phyloP scores from a whole-genome alignment of 257 asterid species.

The Solanum peruvianum region DNA sequence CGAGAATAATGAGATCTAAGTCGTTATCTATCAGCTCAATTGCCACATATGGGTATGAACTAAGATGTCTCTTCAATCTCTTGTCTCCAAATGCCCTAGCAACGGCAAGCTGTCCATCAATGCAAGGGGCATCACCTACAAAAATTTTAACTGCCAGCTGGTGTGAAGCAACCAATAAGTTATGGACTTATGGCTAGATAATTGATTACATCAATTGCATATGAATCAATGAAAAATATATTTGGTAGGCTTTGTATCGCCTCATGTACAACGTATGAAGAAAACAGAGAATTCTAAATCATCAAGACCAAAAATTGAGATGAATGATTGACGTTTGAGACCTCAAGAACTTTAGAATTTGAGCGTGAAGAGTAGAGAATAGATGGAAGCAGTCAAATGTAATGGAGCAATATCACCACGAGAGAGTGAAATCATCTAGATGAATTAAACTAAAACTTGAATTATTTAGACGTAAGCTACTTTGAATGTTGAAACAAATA shows the following conservation, averaged over 20 bases:
- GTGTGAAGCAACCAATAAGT: not conserved
- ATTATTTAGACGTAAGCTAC: constrained; percentile 8
- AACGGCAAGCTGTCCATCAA: constrained; percentile 86
- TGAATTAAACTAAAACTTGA: not conserved
- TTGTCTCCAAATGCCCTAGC: constrained; percentile 95
- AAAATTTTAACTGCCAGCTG: not conserved
- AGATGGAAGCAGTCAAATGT: not conserved
- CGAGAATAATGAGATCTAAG: constrained; percentile 54
- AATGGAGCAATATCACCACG: not conserved
- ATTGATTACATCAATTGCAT: not conserved
- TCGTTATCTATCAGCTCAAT: constrained; percentile 52
- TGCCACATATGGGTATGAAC: constrained; percentile 66
- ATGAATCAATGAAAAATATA: not conserved
- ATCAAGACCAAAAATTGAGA: not conserved
- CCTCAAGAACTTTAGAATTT: not conserved
- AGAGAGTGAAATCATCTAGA: not conserved
- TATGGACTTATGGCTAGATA: not conserved
- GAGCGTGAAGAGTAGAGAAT: not conserved
- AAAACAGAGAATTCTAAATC: not conserved
- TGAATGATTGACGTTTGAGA: not conserved
- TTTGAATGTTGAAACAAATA: constrained; percentile 84
- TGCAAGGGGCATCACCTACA: constrained; percentile 84
- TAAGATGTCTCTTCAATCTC: constrained; percentile 74
- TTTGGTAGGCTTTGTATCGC: not conserved
- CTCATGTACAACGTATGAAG: not conserved